Evolutionary conservation across 2,329 filamentous ascomycete genomes (phyloP), one percentile per base, ranked within the genome.

Genomic region (Pseudomassariella vexata): DNA sequence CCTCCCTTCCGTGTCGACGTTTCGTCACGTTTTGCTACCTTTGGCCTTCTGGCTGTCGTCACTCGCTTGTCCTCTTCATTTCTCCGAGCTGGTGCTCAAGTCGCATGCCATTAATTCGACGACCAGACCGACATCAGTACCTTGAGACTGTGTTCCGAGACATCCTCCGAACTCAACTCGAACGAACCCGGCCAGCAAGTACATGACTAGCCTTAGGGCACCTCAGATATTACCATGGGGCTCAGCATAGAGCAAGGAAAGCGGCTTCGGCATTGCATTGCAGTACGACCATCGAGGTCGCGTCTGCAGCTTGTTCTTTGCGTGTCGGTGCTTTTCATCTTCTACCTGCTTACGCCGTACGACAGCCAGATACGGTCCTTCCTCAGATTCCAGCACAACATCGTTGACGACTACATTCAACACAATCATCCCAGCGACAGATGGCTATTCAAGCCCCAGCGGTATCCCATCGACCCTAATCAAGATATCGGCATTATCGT

Each of bases 401-500:
- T 49, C n/a, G 39, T 44, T 7, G 28, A 40, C 30, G 42, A 56
- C 36, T 52, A 51, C 26, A 46, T 49, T 33, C 53, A 55, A 29
- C 44, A 44, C 19, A 39, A 38, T 24, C 40, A 40, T 28, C 51
- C 53, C 5, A 49, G 49, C 45, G 65, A 69, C 35, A 57, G 59
- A 19, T 68, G 65, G 59, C 50, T 71, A 12, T 55, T 53, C 41
- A 40, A 50, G 42, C 41, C 53, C 30, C 56, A 57, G n/a, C 41
- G 39, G n/a, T 61, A 63, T 34, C 58, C 63, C 4, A 50, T 73
- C 34, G 58, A 70, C 34, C 50, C 66, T 21, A 50, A 53, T 31
- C 53, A 54, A 22, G 70, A 75, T 34, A 60, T 73, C 6, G 67
- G 63, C 19, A 58, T 70, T 40, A 60, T 76, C 30, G 52, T 76